These are phyloP conservation scores for Berkeleyomyces basicola DNA, from an alignment of 2,329 filamentous ascomycete genomes.

Conservation along the genomic window DNA sequence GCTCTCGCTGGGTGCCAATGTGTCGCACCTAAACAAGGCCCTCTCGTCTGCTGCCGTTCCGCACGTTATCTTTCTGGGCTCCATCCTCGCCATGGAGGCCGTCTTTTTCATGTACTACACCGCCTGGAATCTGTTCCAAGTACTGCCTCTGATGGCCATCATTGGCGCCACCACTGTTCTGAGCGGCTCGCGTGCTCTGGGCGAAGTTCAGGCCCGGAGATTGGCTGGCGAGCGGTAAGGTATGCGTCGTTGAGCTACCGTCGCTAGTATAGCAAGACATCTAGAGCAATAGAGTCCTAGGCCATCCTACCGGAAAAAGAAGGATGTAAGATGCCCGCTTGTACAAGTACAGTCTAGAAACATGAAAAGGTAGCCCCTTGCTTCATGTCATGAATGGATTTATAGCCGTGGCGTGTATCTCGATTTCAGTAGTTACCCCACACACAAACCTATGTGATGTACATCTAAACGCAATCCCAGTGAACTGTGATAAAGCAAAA, in stretches of 20 bases:
- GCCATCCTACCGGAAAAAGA: neutral
- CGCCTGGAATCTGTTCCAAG: conserved; percentile 82
- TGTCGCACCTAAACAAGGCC: conserved; percentile 61
- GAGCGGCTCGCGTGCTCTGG: conserved; percentile 76
- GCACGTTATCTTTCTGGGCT: conserved; percentile 72
- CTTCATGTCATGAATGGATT: neutral
- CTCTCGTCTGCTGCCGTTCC: conserved; percentile 61
- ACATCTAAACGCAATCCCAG: neutral
- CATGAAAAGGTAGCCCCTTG: neutral
- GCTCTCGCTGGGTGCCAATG: conserved; percentile 66
- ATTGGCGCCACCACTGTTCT: conserved; percentile 60
- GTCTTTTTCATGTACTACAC: conserved; percentile 93
- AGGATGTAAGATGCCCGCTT: neutral
- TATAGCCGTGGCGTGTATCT: neutral
- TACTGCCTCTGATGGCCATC: conserved; percentile 53
- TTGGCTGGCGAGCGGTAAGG: conserved; percentile 50
- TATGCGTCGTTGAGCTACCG: neutral
- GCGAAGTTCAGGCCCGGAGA: conserved; percentile 80
- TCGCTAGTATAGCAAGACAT: neutral
- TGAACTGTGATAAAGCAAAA: neutral
- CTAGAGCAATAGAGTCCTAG: neutral
- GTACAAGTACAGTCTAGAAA: conserved; percentile 2
- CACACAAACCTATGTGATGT: neutral
- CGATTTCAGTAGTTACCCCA: neutral
- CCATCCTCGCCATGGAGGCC: conserved; percentile 71